These are phyloP conservation scores for Fusarium austroafricanum DNA, from an alignment of 2,329 filamentous ascomycete genomes.

Conservation along the genomic window DNA sequence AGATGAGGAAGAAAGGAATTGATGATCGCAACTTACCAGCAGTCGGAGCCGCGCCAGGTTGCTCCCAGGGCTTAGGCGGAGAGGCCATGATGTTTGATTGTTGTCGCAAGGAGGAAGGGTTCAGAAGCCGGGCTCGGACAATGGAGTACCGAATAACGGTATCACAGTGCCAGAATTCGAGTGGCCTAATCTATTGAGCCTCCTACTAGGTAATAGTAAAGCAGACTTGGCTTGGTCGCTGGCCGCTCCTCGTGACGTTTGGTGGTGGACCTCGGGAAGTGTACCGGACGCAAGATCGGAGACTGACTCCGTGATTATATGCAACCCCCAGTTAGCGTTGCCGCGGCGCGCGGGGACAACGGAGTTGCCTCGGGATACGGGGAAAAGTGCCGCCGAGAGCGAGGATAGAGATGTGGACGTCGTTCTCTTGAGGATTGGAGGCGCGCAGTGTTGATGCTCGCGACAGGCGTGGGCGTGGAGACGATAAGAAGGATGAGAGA, in stretches of 20 bases:
- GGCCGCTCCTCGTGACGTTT: constrained; percentile 36
- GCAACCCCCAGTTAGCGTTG: constrained; percentile 40
- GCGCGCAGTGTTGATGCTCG: constrained; percentile 1
- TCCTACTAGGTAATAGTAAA: constrained; percentile 4
- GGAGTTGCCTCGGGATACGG: constrained; percentile 40
- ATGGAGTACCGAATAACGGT: constrained; percentile 18
- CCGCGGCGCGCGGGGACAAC: constrained; percentile 34
- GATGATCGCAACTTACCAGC: constrained; percentile 58
- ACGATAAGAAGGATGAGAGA: constrained; percentile 1
- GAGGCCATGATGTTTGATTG: constrained; percentile 68
- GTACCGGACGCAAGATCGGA: constrained; percentile 40
- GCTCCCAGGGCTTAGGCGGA: constrained; percentile 98
- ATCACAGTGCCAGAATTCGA: constrained; percentile 20
- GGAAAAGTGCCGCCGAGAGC: constrained; percentile 15
- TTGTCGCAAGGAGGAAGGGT: constrained; percentile 18
- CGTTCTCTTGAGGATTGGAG: neutral
- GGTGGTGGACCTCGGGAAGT: constrained; percentile 36
- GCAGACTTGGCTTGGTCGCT: constrained; percentile 8
- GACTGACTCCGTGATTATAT: constrained; percentile 39
- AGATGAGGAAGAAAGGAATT: constrained; percentile 2
- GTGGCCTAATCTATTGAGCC: constrained; percentile 12
- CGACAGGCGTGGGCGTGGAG: constrained; percentile 17
- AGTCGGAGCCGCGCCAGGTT: constrained; percentile 70
- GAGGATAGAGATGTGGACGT: neutral
- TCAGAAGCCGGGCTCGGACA: constrained; percentile 8